Evolutionary conservation across 495 filamentous ascomycete species (phyloP), one percentile per base, ranked within the genome.

Genomic region (Ascodesmis nigricans): DNA sequence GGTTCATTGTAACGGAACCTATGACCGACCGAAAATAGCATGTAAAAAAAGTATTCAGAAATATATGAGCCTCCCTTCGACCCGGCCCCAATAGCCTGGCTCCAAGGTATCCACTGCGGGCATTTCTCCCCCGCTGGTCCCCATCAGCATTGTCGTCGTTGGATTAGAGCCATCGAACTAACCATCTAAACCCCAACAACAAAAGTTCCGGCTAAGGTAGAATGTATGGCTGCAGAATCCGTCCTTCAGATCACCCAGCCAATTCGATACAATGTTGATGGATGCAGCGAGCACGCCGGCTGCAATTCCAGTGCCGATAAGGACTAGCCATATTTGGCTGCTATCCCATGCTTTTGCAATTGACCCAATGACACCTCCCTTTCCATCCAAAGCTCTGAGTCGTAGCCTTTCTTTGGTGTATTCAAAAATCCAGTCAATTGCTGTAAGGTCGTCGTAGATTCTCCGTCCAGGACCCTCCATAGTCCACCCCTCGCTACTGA

Each of bases 401-500:
- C 87, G 68, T 53, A 91, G 80, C 11, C 87, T 67, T 55, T 97
- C 87, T 54, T 93, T 93, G 16, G 81, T 87, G 53, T 97, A 91
- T 55, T 97, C 87, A 50, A 91, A 95, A 45, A 93, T 95, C 87
- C 87, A 97, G 58, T 97, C 87, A 54, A 97, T 97, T 9, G 90
- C 87, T 9, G 90, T 93, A 48, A 93, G 64, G 58, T 97, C 78
- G 45, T 91, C 87, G 55, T 97, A 97, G 17, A 93, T 82, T 46
- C 87, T 70, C 31, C 83, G 66, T 1, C 87, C 87, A 3, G 80
- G 82, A 3, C 79, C 81, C 55, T 93, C 83, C 25, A 75, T 67
- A 53, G 87, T 78, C 87, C 84, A 93, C 53, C 91, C 79, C 15
- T 41, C 41, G 13, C n/a, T 8, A 22, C 3, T 6, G 26, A 30